These are phyloP conservation scores for Torulaspora microellipsoides DNA, from an alignment of 805 yeast species.

Conservation along the genomic window DNA sequence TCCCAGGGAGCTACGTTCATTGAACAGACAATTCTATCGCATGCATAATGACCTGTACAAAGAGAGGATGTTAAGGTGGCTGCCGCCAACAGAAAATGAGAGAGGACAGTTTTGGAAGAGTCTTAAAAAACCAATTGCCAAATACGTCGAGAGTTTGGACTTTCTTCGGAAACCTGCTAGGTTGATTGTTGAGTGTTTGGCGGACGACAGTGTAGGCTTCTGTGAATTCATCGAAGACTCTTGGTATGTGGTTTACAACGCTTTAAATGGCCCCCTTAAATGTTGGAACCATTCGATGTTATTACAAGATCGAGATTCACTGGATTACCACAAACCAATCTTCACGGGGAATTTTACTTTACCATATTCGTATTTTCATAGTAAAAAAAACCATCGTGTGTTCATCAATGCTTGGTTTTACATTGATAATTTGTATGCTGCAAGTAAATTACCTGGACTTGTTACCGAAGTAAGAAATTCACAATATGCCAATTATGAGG, in stretches of 20 bases:
- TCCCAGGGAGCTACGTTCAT: conserved; percentile 9
- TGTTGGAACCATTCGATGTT: conserved; percentile 8
- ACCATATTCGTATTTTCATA: conserved; percentile 1
- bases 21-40: conserved; percentile 9
- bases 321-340: conserved; percentile 12
- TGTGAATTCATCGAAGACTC: conserved; percentile 19
- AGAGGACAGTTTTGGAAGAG: conserved; percentile 12
- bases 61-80: conserved; percentile 8
- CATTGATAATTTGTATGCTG: conserved; percentile 13
- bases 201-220: background rate
- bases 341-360: conserved; percentile 9
- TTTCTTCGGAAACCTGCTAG: conserved; percentile 12
- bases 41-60: conserved; percentile 17
- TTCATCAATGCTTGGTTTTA: conserved; percentile 23
- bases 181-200: background rate
- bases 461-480: conserved; percentile 16
- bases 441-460: conserved; percentile 11
- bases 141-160: conserved; percentile 15
- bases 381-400: background rate
- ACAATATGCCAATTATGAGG: conserved; percentile 11
- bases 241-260: conserved; percentile 20
- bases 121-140: conserved; percentile 1
- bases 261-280: conserved; percentile 11
- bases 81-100: conserved; percentile 2
- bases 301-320: conserved; percentile 1